A percentile compares a stretch with the other conserved stretches of the same genome.
Evolutionary conservation across 495 filamentous ascomycete genomes (phyloP).

Genomic region (Aspergillus incahuasiensis): DNA sequence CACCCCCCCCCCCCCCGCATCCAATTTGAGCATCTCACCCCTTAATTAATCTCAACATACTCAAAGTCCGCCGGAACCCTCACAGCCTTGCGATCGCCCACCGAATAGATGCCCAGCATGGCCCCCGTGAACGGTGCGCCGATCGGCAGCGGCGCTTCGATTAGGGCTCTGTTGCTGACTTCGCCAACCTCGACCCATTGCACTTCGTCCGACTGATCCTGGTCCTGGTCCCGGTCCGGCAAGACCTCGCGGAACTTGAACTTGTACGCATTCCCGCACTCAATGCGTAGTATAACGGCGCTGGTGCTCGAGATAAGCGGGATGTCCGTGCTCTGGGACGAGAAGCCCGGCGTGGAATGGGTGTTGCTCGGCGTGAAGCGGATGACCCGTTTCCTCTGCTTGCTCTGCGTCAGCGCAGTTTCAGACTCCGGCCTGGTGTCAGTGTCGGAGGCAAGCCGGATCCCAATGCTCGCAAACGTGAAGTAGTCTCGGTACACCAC

Average conservation of each 20-base stretch:
- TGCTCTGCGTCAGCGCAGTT: neutral
- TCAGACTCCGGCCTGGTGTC: neutral
- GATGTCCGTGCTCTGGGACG: conserved; percentile 8
- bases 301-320: neutral
- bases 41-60: conserved; percentile 29
- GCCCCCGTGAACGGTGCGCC: conserved; percentile 38
- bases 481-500: conserved; percentile 42
- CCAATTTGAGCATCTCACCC: too few species aligned
- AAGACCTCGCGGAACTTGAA: conserved; percentile 26
- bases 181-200: conserved; percentile 30
- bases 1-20: too few species aligned
- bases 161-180: conserved; percentile 25
- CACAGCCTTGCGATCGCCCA: conserved; percentile 37
- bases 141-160: conserved; percentile 29
- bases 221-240: neutral
- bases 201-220: neutral
- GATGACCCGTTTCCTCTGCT: conserved; percentile 12
- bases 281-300: conserved; percentile 21
- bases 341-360: neutral
- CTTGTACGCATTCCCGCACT: conserved; percentile 27
- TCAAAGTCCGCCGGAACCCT: conserved; percentile 39
- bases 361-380: conserved; percentile 19
- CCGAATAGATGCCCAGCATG: conserved; percentile 44
- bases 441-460: conserved; percentile 15
- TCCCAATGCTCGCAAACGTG: conserved; percentile 33